Conservation (phyloP, 805 yeast species). For the Komagataella phaffii region DNA sequence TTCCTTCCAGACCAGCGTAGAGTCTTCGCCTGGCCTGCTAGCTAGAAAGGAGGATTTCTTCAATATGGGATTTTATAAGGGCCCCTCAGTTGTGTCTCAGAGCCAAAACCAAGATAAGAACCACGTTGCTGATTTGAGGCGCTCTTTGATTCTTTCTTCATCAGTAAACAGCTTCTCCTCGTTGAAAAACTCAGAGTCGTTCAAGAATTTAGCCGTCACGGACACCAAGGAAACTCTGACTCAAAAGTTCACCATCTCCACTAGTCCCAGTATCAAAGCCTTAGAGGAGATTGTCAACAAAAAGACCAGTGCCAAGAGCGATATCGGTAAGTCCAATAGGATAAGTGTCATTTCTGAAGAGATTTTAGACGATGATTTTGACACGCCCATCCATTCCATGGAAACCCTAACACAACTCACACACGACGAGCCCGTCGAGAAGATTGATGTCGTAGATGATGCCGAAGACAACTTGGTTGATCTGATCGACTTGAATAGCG, state of each 20-base stretch:
- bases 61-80: slow-evolving; percentile 3
- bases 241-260: slow-evolving; percentile 15
- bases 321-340: neutral
- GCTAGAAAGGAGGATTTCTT: slow-evolving; percentile 1
- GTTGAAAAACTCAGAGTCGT: neutral
- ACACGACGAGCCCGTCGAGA: neutral
- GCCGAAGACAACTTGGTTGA: neutral
- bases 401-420: neutral
- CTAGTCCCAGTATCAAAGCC: slow-evolving; percentile 22
- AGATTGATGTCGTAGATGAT: neutral
- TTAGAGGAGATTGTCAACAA: slow-evolving; percentile 17
- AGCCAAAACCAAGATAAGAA: slow-evolving; percentile 3
- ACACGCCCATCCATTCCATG: neutral
- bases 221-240: slow-evolving; percentile 16
- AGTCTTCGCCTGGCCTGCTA: slow-evolving; percentile 10
- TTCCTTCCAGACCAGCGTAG: slow-evolving; percentile 22
- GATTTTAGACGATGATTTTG: neutral
- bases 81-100: slow-evolving; percentile 1
- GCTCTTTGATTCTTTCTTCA: slow-evolving; percentile 18
- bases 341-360: slow-evolving; percentile 1
- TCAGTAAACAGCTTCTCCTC: slow-evolving; percentile 7
- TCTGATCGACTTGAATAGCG: slow-evolving; percentile 8
- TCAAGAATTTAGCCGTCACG: neutral
- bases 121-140: slow-evolving; percentile 17
- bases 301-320: slow-evolving; percentile 8